These are phyloP conservation scores for Senna tora DNA, from an alignment of 306 rosid species.

Conservation along the genomic window DNA sequence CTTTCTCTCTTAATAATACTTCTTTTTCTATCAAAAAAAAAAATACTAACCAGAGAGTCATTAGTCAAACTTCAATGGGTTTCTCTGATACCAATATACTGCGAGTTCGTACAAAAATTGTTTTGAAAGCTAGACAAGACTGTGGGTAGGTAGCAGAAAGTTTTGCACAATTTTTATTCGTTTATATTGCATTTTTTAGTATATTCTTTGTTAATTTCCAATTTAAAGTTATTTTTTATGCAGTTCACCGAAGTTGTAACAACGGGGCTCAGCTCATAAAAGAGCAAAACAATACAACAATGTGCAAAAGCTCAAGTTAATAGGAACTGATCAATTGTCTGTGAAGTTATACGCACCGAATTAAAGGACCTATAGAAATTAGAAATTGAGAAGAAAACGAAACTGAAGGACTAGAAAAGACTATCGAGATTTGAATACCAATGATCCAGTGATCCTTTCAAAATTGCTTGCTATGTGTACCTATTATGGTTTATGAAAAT, in stretches of 20 bases:
- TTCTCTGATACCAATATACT: background rate
- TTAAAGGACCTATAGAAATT: background rate
- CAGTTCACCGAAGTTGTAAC: constrained; percentile 8
- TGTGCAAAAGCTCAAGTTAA: background rate
- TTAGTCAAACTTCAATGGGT: background rate
- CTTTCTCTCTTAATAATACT: no score
- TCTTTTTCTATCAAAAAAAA: no score
- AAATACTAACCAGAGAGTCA: no score
- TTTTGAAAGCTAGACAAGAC: background rate
- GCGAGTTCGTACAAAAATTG: background rate
- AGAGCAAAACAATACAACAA: background rate
- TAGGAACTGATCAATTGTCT: background rate
- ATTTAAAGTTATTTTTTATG: constrained; percentile 4
- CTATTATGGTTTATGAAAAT: no score
- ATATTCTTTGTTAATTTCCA: background rate
- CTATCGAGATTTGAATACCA: background rate
- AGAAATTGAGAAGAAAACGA: background rate
- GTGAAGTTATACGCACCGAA: background rate
- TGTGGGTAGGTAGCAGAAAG: background rate
- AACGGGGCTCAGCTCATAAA: background rate
- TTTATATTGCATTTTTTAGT: background rate
- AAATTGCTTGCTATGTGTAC: no score
- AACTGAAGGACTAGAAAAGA: constrained; percentile 10
- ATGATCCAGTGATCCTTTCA: background rate
- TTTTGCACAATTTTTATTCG: background rate